Percentiles rank a stretch among this genome's conserved stretches.
Conservation (phyloP, 495 filamentous ascomycete species). For the Aspergillus funiculosus region DNA sequence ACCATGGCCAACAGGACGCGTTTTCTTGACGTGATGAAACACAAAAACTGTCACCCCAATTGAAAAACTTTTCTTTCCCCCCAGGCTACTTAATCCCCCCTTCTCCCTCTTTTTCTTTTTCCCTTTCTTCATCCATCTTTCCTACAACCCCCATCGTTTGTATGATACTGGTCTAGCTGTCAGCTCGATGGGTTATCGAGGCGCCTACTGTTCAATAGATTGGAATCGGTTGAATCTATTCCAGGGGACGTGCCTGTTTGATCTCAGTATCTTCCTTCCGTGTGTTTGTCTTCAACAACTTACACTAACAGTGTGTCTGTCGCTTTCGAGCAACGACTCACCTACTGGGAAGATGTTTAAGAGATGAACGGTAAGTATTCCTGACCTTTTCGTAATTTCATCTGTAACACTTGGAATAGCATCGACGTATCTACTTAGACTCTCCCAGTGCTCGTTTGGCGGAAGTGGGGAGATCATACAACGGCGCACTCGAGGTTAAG, state of each 20-base stretch:
- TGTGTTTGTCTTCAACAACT: too few relatives aligned
- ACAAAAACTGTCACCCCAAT: too few relatives aligned
- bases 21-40: background rate
- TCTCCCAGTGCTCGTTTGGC: conserved; percentile 1
- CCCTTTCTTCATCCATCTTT: background rate
- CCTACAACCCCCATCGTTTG: background rate
- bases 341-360: background rate
- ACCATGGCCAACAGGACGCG: too few relatives aligned
- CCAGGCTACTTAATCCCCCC: background rate
- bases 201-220: too few relatives aligned
- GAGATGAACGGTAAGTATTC: background rate
- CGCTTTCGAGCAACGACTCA: background rate
- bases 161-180: too few relatives aligned
- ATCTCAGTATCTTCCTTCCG: background rate
- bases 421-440: conserved; percentile 1
- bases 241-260: too few relatives aligned
- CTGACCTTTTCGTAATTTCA: background rate
- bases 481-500: background rate
- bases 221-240: too few relatives aligned
- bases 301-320: too few relatives aligned
- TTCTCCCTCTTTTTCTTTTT: background rate
- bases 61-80: background rate
- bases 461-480: background rate
- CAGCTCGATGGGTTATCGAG: background rate
- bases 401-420: background rate